Evolutionary conservation across 768 basidiomycete species (phyloP), one percentile per base, ranked within the genome.

Genomic region (Kwoniella newhampshirensis): DNA sequence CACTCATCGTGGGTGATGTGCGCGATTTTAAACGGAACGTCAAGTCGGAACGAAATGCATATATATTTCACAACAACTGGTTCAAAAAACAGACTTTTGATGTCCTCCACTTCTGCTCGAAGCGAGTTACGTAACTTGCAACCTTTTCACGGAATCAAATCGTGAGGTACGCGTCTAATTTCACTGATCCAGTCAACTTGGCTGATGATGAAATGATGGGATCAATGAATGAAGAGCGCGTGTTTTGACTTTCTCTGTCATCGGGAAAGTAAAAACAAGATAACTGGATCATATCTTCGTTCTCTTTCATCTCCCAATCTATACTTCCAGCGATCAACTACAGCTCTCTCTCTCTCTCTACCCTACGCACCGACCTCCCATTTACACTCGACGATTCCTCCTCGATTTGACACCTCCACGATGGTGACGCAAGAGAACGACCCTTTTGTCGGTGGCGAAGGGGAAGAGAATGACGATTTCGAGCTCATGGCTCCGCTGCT

Each of bases 401-500:
- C 42, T n/a, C 51, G n/a, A 20, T 9, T 20, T 30, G 41, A 12
- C 37, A 21, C 20, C 12, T 39, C 6, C 56, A 63, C 20, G 15
- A 70, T 70, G 66, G 48, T 49, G 3, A 48, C 62, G 13, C 58
- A 65, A 46, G 69, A 71, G 43, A 57, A 71, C 36, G 69, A 67
- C 47, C 69, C 64, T 17, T 71, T 68, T 44, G 44, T 47, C 4
- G 67, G 67, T 6, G 57, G 23, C 15, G 62, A 82, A 51, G 80
- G 79, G 45, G 84, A 83, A 36, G 79, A 77, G 18, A 81, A 80
- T 39, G 81, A 80, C 28, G 81, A 82, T 1, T 79, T 80, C 54
- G 80, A 83, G 52, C 80, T 86, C 54, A 83, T 85, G 17, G 92
- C 89, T 2, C 92, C 92, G 54, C 80, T 94, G 58, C 85, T 92